Percentiles rank a stretch among this genome's conserved stretches.
phyloP scores from a whole-genome alignment of 805 yeast genomes.

The Saccharomycopsis olivae region DNA sequence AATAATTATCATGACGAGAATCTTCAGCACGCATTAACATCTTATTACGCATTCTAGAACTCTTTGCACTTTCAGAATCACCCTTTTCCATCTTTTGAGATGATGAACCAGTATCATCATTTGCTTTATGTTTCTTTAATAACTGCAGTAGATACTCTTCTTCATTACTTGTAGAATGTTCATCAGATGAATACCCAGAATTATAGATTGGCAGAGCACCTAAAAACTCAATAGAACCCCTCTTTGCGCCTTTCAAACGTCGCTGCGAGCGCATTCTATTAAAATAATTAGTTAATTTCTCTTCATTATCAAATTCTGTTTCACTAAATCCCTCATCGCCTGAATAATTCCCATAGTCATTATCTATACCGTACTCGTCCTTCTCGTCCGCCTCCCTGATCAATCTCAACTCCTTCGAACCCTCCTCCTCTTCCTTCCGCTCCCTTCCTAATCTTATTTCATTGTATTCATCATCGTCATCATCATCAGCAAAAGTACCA shows the following conservation, averaged over 20 bases:
- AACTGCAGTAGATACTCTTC: slow-evolving; percentile 12
- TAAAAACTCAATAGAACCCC: not conserved
- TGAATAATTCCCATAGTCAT: slow-evolving; percentile 8
- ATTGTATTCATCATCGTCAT: no score
- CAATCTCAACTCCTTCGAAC: slow-evolving; percentile 5
- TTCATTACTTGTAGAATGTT: slow-evolving; percentile 7
- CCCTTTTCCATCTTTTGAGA: no score
- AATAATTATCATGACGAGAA: slow-evolving; percentile 4
- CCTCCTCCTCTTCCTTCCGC: slow-evolving; percentile 2
- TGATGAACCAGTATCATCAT: not conserved
- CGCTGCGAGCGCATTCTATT: slow-evolving; percentile 3
- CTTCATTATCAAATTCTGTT: slow-evolving; percentile 3
- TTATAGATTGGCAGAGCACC: not conserved
- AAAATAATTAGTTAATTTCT: slow-evolving; percentile 9
- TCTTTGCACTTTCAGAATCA: not conserved
- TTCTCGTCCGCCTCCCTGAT: slow-evolving; percentile 9
- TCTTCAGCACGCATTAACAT: slow-evolving; percentile 9
- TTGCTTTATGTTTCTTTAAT: not conserved
- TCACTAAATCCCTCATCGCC: slow-evolving; percentile 13
- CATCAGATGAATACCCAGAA: not conserved
- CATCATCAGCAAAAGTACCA: no score
- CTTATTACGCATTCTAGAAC: slow-evolving; percentile 3
- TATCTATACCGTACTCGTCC: slow-evolving; percentile 1
- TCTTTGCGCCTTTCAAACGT: not conserved
- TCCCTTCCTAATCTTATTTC: no score